Evolutionary conservation across 768 basidiomycete species (phyloP).

Genomic region (Leccinum disarticulatum): DNA sequence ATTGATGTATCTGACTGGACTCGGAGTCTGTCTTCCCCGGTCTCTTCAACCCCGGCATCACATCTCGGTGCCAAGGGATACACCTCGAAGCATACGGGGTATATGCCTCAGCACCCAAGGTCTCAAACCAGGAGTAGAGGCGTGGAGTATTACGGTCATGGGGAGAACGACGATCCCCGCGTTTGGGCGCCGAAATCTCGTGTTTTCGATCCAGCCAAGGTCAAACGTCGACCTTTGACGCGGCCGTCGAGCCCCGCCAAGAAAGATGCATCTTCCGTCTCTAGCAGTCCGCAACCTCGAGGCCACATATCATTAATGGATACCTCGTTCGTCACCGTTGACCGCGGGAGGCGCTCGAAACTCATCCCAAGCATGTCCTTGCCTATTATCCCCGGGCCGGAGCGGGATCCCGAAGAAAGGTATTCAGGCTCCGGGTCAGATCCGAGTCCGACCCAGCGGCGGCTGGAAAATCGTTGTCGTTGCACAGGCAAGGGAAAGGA

Average conservation of each 20-base stretch:
- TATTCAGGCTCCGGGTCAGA: not conserved
- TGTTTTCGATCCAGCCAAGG: conserved; percentile 26
- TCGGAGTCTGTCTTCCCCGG: not conserved
- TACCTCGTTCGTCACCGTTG: conserved; percentile 20
- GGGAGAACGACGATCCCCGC: conserved; percentile 22
- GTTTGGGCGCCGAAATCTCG: conserved; percentile 28
- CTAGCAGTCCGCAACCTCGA: not conserved
- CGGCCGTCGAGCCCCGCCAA: conserved; percentile 27
- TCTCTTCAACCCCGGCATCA: conserved; percentile 3
- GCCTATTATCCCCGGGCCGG: conserved; percentile 10
- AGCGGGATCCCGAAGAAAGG: not conserved
- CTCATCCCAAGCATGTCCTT: conserved; percentile 23
- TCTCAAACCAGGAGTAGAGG: conserved; percentile 13
- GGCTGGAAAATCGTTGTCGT: not conserved
- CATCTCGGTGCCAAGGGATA: conserved; percentile 14
- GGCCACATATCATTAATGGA: not conserved
- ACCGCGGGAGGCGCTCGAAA: conserved; percentile 21
- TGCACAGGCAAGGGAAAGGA: conserved; percentile 2
- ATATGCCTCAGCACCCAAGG: conserved; percentile 9
- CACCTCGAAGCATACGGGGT: conserved; percentile 3
- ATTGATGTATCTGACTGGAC: conserved; percentile 9
- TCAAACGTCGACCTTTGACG: conserved; percentile 24
- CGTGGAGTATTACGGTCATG: conserved; percentile 19
- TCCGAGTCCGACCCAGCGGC: not conserved
- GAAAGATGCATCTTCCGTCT: not conserved